These are phyloP conservation scores for Pestalotiopsis sp. DNA, from an alignment of 2,329 filamentous ascomycete genomes.

Conservation along the genomic window DNA sequence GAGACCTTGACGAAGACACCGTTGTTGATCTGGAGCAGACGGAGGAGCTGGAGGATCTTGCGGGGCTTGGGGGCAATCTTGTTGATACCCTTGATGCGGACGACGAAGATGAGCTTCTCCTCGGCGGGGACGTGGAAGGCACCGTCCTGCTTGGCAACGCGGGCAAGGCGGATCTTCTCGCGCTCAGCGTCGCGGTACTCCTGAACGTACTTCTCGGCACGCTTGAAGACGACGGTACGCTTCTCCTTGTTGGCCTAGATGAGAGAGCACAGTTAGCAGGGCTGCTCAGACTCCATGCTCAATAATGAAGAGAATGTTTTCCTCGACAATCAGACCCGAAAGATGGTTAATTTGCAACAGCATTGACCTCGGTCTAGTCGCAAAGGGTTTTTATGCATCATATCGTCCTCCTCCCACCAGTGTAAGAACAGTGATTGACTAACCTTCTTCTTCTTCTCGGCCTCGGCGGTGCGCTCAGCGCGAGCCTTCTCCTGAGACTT, in stretches of 20 bases:
- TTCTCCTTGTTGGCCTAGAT: conserved; percentile 95
- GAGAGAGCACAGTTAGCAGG: conserved; percentile 11
- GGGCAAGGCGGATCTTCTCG: conserved; percentile 93
- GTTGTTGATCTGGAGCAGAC: conserved; percentile 99
- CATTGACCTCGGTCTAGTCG: conserved; percentile 98
- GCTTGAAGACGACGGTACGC: conserved; percentile 98
- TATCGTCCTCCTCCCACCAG: conserved; percentile 38
- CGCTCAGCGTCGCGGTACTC: conserved; percentile 98
- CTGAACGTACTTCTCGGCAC: conserved; percentile 99
- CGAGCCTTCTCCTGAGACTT: conserved; percentile 99
- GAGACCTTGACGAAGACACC: conserved; percentile 97
- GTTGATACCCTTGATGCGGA: conserved; percentile 99
- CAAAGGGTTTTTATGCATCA: conserved; percentile 89
- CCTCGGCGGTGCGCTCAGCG: conserved; percentile 79
- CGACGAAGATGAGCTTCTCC: conserved; percentile 94
- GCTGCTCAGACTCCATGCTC: neutral
- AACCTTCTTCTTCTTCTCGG: conserved; percentile 90
- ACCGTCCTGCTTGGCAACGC: conserved; percentile 88
- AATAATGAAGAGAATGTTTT: neutral
- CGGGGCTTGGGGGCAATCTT: conserved; percentile 99
- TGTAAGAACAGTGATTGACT: conserved; percentile 42
- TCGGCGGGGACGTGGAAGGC: conserved; percentile 94
- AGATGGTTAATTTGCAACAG: conserved; percentile 99
- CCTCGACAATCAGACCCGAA: conserved; percentile 85
- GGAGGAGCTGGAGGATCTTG: conserved; percentile 99